Conservation (phyloP, 768 basidiomycete genomes). For the Mycena venus region DNA sequence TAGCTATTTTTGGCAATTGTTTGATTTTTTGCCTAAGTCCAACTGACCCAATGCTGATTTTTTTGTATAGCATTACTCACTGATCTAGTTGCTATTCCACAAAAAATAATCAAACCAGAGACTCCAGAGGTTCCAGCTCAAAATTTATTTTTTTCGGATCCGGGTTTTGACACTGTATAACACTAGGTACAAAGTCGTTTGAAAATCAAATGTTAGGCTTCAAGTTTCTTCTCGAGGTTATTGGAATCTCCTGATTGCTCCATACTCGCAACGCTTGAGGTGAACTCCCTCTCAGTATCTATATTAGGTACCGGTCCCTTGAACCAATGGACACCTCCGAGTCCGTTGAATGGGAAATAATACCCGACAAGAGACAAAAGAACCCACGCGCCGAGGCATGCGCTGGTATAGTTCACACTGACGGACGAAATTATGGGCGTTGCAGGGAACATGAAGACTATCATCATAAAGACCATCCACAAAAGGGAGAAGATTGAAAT, state of each 20-base stretch:
- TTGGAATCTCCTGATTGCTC: slow-evolving; percentile 1
- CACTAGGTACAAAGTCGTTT: slow-evolving; percentile 4
- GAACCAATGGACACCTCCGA: slow-evolving; percentile 6
- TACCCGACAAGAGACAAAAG: slow-evolving; percentile 3
- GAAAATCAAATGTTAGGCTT: slow-evolving; percentile 9
- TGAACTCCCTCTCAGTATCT: slow-evolving; percentile 1
- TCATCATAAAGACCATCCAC: slow-evolving; percentile 8
- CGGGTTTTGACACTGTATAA: too few species aligned
- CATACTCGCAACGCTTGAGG: background rate
- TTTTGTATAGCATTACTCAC: too few species aligned
- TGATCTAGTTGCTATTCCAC: too few species aligned
- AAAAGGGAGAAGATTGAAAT: background rate
- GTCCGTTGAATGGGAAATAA: slow-evolving; percentile 4
- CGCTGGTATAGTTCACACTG: slow-evolving; percentile 8
- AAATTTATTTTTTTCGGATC: too few species aligned
- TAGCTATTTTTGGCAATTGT: too few species aligned
- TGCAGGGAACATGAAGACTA: background rate
- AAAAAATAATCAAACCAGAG: too few species aligned
- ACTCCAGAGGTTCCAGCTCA: too few species aligned
- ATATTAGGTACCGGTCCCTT: background rate
- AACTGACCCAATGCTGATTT: too few species aligned
- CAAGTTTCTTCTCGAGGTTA: slow-evolving; percentile 5
- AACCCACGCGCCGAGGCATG: background rate
- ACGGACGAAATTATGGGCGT: background rate
- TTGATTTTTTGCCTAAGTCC: too few species aligned